Percentiles rank a stretch among this genome's conserved stretches.
Evolutionary conservation across 2,329 filamentous ascomycete genomes (phyloP).

Genomic region (Colletotrichum plurivorum): DNA sequence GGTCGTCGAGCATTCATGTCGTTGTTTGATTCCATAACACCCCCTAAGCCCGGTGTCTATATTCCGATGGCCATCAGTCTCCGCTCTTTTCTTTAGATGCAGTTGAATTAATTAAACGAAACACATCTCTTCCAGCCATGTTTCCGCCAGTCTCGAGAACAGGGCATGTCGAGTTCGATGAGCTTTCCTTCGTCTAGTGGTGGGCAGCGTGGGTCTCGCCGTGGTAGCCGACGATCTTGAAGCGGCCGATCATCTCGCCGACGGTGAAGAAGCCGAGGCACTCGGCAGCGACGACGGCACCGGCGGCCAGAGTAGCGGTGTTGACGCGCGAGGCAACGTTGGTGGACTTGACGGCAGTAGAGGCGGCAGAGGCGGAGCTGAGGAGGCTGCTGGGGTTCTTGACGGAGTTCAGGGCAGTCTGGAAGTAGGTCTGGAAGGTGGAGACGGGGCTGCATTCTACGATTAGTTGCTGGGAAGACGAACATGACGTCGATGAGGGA

Average conservation of each 20-base stretch:
- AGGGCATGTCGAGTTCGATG: constrained; percentile 1
- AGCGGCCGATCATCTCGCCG: constrained; percentile 94
- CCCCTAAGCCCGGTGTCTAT: constrained; percentile 32
- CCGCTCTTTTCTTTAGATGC: constrained; percentile 37
- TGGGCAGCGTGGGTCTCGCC: constrained; percentile 74
- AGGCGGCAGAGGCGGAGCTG: constrained; percentile 66
- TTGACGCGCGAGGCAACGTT: constrained; percentile 64
- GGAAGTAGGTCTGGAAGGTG: constrained; percentile 90
- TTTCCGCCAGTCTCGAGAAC: constrained; percentile 15
- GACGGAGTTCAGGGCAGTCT: constrained; percentile 78
- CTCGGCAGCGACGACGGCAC: constrained; percentile 86
- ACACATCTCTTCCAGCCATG: constrained; percentile 2
- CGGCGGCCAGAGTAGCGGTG: constrained; percentile 77
- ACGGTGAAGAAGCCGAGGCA: constrained; percentile 97
- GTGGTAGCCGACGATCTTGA: constrained; percentile 95
- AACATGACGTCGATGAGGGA: constrained; percentile 19
- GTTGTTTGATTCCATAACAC: constrained; percentile 27
- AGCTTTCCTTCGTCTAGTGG: constrained; percentile 62
- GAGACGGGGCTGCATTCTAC: constrained; percentile 72
- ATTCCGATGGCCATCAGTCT: constrained; percentile 29
- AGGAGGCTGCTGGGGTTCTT: constrained; percentile 77
- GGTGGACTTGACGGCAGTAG: constrained; percentile 64
- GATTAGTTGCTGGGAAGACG: constrained; percentile 23
- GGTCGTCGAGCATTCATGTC: constrained; percentile 37
- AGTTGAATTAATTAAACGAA: constrained; percentile 34